A percentile compares a stretch with the other conserved stretches of the same genome.
These are phyloP conservation scores for Boletus rubroflammeus DNA, from an alignment of 768 basidiomycete genomes.

Conservation along the genomic window DNA sequence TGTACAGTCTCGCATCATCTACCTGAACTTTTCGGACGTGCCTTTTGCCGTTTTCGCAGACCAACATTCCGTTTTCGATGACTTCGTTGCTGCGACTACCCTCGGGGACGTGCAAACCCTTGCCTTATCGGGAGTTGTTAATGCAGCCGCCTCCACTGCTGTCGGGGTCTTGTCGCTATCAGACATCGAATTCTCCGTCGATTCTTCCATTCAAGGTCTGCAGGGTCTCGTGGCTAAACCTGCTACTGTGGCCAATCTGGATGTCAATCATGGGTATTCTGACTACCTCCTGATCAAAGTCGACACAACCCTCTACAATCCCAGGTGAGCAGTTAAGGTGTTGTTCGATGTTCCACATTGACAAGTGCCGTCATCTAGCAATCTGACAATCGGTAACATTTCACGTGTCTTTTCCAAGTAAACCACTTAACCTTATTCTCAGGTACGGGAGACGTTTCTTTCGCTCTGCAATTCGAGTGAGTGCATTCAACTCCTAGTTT, in stretches of 20 bases:
- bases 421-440: constrained; percentile 43
- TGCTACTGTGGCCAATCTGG: constrained; percentile 52
- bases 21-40: constrained; percentile 54
- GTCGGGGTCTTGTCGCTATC: constrained; percentile 58
- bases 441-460: constrained; percentile 61
- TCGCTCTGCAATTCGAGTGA: constrained; percentile 54
- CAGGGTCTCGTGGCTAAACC: constrained; percentile 61
- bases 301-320: constrained; percentile 58
- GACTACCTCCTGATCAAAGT: constrained; percentile 68
- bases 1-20: constrained; percentile 56
- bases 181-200: constrained; percentile 56
- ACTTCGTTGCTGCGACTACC: constrained; percentile 62
- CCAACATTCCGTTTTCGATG: constrained; percentile 50
- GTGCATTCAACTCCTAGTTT: constrained; percentile 13
- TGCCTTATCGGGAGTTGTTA: constrained; percentile 50
- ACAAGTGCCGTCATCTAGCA: constrained; percentile 17
- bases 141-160: constrained; percentile 59
- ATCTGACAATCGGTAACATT: constrained; percentile 36
- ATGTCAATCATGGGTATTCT: constrained; percentile 64
- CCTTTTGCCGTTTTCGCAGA: constrained; percentile 55
- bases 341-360: background rate
- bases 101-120: constrained; percentile 43
- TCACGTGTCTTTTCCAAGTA: background rate
- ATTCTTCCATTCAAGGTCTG: constrained; percentile 56
- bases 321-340: constrained; percentile 40